A percentile compares a stretch with the other conserved stretches of the same genome.
These are phyloP conservation scores for Fusarium globosum DNA, from an alignment of 2,329 filamentous ascomycete species.

Conservation along the genomic window DNA sequence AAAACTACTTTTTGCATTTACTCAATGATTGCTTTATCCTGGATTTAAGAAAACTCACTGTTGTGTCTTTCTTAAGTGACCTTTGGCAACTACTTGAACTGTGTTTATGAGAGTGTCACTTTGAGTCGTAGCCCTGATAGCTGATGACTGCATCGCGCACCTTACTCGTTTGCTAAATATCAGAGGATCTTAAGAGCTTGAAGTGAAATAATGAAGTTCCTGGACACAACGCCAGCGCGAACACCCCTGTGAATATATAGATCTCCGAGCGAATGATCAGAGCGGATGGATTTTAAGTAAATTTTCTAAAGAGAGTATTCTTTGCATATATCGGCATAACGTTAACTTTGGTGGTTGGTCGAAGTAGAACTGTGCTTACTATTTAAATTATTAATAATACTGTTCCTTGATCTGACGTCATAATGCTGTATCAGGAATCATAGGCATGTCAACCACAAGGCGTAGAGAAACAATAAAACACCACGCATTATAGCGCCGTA, in stretches of 20 bases:
- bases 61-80: neutral
- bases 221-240: fast-evolving
- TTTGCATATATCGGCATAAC: neutral
- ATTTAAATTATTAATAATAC: neutral
- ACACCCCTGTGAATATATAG: fast-evolving
- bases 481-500: fast-evolving
- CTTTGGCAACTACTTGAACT: neutral
- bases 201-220: neutral
- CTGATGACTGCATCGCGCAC: fast-evolving
- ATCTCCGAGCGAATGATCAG: fast-evolving
- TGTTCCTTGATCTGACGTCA: neutral
- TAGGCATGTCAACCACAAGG: conserved; percentile 5
- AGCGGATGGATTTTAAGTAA: neutral
- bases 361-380: neutral
- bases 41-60: fast-evolving
- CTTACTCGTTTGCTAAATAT: neutral
- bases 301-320: fast-evolving
- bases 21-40: neutral
- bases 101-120: neutral
- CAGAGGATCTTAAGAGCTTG: neutral
- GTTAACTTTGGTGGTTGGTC: neutral
- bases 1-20: neutral
- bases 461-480: neutral
- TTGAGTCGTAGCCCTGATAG: fast-evolving
- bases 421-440: neutral